phyloP scores from a whole-genome alignment of 164 flowering plant genomes.

The Nymphaea colorata region DNA sequence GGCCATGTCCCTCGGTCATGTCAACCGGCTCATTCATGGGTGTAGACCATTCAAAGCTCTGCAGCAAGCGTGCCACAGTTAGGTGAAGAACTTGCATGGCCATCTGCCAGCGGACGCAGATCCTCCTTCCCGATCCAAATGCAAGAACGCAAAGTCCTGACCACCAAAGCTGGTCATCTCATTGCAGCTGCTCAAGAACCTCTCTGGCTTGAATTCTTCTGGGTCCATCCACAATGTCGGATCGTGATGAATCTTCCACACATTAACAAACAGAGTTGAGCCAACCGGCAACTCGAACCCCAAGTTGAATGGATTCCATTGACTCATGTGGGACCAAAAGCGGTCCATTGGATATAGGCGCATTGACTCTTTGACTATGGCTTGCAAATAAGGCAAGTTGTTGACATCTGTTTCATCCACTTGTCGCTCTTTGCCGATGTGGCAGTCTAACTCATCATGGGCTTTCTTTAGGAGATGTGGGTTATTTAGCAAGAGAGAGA shows the following conservation, averaged over 20 bases:
- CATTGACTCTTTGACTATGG: too few relatives aligned
- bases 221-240: slow-evolving; percentile 24
- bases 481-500: too few relatives aligned
- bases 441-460: too few relatives aligned
- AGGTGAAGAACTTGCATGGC: slow-evolving; percentile 11
- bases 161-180: background rate
- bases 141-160: slow-evolving; percentile 5
- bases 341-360: too few relatives aligned
- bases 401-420: too few relatives aligned
- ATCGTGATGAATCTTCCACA: slow-evolving; percentile 29
- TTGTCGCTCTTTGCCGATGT: too few relatives aligned
- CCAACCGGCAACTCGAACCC: too few relatives aligned
- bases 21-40: slow-evolving; percentile 6
- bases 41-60: slow-evolving; percentile 12
- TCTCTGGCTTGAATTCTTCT: slow-evolving; percentile 21
- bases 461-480: too few relatives aligned
- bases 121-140: slow-evolving; percentile 20
- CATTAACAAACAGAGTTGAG: background rate
- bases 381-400: too few relatives aligned
- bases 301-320: too few relatives aligned
- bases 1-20: slow-evolving; percentile 8
- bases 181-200: slow-evolving; percentile 15
- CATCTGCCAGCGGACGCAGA: slow-evolving; percentile 14
- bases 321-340: too few relatives aligned
- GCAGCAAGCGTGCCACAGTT: slow-evolving; percentile 18